Conservation (phyloP, 768 basidiomycete species). For the Gymnopilus junonius region DNA sequence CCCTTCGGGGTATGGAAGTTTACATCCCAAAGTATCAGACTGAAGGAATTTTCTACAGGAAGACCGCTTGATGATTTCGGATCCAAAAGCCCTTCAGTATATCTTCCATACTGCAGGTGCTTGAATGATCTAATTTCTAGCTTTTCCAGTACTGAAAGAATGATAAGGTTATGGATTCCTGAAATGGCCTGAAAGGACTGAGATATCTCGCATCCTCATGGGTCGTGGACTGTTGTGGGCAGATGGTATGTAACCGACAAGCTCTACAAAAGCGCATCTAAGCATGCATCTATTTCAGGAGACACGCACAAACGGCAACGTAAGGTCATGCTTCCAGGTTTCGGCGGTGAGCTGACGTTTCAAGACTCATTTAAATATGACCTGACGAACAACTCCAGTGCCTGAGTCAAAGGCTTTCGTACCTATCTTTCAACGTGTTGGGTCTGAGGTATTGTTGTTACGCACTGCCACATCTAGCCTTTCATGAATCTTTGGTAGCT, state of each 20-base stretch:
- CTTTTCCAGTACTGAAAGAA: constrained; percentile 2
- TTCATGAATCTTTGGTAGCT: constrained; percentile 35
- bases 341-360: constrained; percentile 46
- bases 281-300: constrained; percentile 20
- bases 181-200: constrained; percentile 54
- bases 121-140: constrained; percentile 8
- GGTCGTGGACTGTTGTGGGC: constrained; percentile 60
- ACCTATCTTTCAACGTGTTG: constrained; percentile 48
- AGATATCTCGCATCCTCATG: constrained; percentile 52
- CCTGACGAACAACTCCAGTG: constrained; percentile 20
- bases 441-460: constrained; percentile 42
- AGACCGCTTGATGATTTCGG: constrained; percentile 55
- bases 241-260: constrained; percentile 41
- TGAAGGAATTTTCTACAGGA: constrained; percentile 37
- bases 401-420: constrained; percentile 56
- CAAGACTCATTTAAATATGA: background rate
- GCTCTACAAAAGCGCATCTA: background rate
- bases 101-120: constrained; percentile 56
- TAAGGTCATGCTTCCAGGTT: constrained; percentile 58
- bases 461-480: background rate
- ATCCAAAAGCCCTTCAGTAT: constrained; percentile 63
- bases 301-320: constrained; percentile 59
- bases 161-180: constrained; percentile 53
- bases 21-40: background rate
- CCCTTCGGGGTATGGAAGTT: constrained; percentile 46